A percentile compares a stretch with the other conserved stretches of the same genome.
Conservation (phyloP, 2,329 filamentous ascomycete genomes). For the Ceratocystis huliohia region DNA sequence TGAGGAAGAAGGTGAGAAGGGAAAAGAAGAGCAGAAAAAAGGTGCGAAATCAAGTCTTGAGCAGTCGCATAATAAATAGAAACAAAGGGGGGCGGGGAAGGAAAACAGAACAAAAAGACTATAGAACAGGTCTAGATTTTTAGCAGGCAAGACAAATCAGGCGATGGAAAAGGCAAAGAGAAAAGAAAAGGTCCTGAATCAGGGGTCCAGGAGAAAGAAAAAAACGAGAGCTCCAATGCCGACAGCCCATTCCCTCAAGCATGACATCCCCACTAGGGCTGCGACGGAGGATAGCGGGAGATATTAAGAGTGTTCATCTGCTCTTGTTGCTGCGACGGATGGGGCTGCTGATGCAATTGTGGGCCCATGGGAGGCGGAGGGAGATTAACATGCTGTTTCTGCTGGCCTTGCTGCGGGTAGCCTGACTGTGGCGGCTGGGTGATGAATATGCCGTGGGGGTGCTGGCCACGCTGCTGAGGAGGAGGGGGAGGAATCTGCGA, state of each 20-base stretch:
- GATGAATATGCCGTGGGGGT: conserved; percentile 18
- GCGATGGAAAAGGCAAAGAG: neutral
- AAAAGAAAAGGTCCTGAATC: neutral
- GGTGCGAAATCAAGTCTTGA: neutral
- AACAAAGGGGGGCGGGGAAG: neutral
- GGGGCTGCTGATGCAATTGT: neutral
- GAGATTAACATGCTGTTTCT: conserved; percentile 1
- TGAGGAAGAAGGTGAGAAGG: neutral
- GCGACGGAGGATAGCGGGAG: conserved; percentile 3
- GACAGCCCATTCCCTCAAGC: neutral
- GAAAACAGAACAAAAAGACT: neutral
- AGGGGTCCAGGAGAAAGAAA: neutral
- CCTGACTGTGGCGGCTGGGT: conserved; percentile 13
- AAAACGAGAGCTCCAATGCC: neutral
- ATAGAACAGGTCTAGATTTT: conserved; percentile 2
- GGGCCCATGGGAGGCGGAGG: conserved; percentile 8
- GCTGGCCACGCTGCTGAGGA: conserved; percentile 9
- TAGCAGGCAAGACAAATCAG: no score
- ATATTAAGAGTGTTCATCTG: conserved; percentile 7
- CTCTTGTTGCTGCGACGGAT: conserved; percentile 25
- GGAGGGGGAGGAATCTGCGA: conserved; percentile 10
- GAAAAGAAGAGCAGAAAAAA: neutral
- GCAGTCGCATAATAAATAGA: no score
- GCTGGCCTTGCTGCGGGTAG: conserved; percentile 10
- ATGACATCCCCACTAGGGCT: conserved; percentile 4